phyloP scores from a whole-genome alignment of 75 land plant genomes.

The Chamaecyparis obtusa region DNA sequence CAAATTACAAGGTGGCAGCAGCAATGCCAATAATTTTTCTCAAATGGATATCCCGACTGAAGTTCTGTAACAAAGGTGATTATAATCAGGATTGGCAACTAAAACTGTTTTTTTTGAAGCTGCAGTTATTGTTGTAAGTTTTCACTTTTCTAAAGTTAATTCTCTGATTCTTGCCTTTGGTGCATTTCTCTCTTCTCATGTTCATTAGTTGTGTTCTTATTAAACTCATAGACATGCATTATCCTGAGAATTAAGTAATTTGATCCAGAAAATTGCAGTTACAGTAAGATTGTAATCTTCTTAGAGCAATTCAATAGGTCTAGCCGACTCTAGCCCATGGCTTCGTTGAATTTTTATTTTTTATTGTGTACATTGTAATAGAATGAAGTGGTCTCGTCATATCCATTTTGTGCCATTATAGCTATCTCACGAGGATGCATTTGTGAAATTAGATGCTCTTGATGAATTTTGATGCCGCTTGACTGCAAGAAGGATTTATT shows the following conservation, averaged over 20 bases:
- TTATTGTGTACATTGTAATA: not conserved
- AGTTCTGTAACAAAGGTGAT: not conserved
- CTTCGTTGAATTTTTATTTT: not conserved
- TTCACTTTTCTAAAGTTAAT: not conserved
- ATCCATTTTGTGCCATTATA: not conserved
- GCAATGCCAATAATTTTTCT: not conserved
- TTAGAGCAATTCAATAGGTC: not conserved
- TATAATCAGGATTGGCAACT: constrained; percentile 1
- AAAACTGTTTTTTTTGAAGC: not conserved
- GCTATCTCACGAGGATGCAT: not conserved
- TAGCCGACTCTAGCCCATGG: not conserved
- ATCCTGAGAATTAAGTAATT: not conserved
- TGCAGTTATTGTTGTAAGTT: not conserved
- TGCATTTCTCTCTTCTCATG: not conserved
- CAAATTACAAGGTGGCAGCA: not conserved
- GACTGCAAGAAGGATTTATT: constrained; percentile 6
- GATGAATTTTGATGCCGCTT: not conserved
- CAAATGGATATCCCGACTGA: not conserved
- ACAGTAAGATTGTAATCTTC: not conserved
- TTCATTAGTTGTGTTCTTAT: not conserved
- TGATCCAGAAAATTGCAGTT: constrained; percentile 3
- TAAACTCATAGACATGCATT: not conserved
- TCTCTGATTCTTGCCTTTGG: not conserved
- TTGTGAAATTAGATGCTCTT: constrained; percentile 2
- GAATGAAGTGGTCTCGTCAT: not conserved